Evolutionary conservation across 768 basidiomycete genomes (phyloP).

Genomic region (Lyophyllum decastes): DNA sequence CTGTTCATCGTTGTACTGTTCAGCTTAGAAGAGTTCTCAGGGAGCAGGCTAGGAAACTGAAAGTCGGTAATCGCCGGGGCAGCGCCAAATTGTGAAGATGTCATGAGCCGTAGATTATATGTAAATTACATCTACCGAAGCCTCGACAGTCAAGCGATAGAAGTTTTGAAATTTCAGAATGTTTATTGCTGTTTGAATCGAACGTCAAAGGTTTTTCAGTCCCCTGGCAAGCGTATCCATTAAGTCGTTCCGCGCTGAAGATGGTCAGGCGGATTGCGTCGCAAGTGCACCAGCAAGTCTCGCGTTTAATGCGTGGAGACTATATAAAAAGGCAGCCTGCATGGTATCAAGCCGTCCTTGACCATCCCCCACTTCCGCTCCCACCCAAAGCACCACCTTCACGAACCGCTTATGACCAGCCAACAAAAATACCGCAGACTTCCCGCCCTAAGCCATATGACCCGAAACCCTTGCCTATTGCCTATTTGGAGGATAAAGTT

Average conservation of each 20-base stretch:
- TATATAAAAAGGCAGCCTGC: slow-evolving; percentile 66
- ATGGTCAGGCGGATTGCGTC: slow-evolving; percentile 84
- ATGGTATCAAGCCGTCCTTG: slow-evolving; percentile 85
- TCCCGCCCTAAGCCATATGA: slow-evolving; percentile 38
- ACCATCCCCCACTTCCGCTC: slow-evolving; percentile 85
- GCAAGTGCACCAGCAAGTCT: slow-evolving; percentile 87
- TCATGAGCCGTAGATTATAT: too few species aligned
- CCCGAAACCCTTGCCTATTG: slow-evolving; percentile 57
- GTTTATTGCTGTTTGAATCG: slow-evolving; percentile 6
- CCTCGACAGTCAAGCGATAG: neutral
- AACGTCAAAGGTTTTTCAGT: neutral
- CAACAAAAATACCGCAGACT: slow-evolving; percentile 18
- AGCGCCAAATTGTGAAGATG: slow-evolving; percentile 16
- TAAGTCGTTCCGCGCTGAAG: neutral
- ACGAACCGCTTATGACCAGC: slow-evolving; percentile 55
- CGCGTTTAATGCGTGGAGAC: slow-evolving; percentile 72
- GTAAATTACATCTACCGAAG: neutral
- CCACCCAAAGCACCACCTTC: slow-evolving; percentile 72
- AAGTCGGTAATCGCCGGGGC: neutral
- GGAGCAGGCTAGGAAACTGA: slow-evolving; percentile 42
- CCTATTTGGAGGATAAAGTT: slow-evolving; percentile 83
- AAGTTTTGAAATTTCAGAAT: neutral
- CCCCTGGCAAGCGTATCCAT: neutral
- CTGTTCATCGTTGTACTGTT: neutral
- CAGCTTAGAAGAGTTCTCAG: slow-evolving; percentile 54